Evolutionary conservation across 306 rosid genomes (phyloP), one percentile per base, ranked within the genome.

Genomic region (Begonia peltatifolia): DNA sequence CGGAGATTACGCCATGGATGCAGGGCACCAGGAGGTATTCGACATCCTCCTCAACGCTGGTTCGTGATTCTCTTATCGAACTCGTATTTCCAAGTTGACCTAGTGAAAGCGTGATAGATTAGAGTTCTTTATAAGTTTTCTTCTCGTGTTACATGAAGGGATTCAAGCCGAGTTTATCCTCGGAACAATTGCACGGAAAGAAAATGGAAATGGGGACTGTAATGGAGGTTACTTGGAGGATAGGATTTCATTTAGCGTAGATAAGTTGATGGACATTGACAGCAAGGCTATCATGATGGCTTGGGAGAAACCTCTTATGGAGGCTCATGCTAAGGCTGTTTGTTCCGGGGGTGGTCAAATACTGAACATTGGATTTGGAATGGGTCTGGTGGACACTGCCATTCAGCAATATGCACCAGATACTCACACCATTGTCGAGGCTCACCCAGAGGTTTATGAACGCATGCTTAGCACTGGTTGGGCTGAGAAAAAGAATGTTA

Each of bases 281-380:
- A 83, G 84, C 63, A 86, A 86, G 75, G 95, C 95, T 30, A 85
- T 90, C 51, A 83, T 90, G 99, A 90, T 86, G 99, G 95, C 88
- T 11, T 80, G 99, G 94, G 99, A 90, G 80, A 86, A 80, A 54
- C 99, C 95, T 6, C 71, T 86, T 70, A 83, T 90, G 99, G 99
- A 90, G 74, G 95, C 95, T 44, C 99, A 86, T 68, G 92, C 95
- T 7, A 86, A 86, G 62, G 99, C 99, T 41, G 81, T 83, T 71
- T 83, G 95, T 68, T 80, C 87, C 5, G 92, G 80, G 4, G 94
- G 93, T 58, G 92, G 93, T 63, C 88, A 76, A 64, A 47, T 86
- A 7, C 71, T 86, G 62, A 90, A 83, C 71, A 57, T 90, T 65
- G 99, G 93, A 30, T 90, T 83, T 23, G 99, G 95, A 56, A 90